Evolutionary conservation across 495 filamentous ascomycete species (phyloP).

Genomic region (Oidiodendron maius): DNA sequence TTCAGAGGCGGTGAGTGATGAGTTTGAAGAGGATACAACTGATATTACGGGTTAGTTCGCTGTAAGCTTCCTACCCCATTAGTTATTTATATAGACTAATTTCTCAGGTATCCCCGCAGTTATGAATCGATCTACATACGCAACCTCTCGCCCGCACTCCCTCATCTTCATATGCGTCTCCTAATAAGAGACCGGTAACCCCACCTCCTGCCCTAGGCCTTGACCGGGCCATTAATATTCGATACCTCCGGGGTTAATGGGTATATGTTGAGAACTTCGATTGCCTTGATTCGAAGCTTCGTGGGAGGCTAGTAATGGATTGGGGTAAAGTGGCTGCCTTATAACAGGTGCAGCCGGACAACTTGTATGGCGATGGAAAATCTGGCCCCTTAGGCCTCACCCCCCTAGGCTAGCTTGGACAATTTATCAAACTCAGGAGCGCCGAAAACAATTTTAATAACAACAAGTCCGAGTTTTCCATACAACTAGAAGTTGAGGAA

Average conservation of each 20-base stretch:
- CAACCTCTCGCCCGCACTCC: constrained; percentile 3
- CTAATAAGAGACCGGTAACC: constrained; percentile 7
- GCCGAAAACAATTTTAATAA: neutral
- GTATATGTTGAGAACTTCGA: neutral
- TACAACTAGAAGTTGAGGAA: neutral
- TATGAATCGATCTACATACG: constrained; percentile 6
- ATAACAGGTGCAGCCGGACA: neutral
- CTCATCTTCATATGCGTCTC: constrained; percentile 8
- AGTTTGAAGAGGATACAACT: constrained; percentile 6
- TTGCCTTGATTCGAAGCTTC: neutral
- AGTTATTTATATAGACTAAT: constrained; percentile 3
- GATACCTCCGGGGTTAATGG: neutral
- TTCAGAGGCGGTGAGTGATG: neutral
- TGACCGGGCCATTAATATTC: constrained; percentile 6
- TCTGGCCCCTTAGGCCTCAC: neutral
- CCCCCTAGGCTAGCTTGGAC: neutral
- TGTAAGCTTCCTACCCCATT: constrained; percentile 7
- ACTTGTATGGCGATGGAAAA: neutral
- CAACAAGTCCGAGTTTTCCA: neutral
- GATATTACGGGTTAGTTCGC: constrained; percentile 2
- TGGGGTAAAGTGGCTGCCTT: neutral
- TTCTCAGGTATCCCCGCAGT: neutral
- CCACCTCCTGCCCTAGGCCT: constrained; percentile 5
- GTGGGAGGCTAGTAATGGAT: neutral
- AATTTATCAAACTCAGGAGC: neutral